phyloP scores from a whole-genome alignment of 2,329 filamentous ascomycete genomes.

The Diplodia sapinea region DNA sequence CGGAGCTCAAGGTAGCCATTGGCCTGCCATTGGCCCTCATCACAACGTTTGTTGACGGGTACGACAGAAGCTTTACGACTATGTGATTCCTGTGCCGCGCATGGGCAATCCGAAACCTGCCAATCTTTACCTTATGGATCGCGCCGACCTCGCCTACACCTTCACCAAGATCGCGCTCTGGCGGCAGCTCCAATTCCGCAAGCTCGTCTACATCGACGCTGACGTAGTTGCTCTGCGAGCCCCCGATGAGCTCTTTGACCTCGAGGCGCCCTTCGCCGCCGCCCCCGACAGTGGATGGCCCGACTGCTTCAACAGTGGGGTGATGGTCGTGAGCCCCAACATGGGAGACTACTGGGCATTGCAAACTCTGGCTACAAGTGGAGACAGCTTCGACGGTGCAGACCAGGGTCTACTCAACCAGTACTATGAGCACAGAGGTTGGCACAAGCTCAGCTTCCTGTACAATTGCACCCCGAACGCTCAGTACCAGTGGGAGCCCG shows the following conservation, averaged over 20 bases:
- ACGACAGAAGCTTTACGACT: constrained; percentile 77
- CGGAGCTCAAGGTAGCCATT: constrained; percentile 71
- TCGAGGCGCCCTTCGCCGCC: constrained; percentile 67
- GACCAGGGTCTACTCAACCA: constrained; percentile 96
- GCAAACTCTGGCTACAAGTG: constrained; percentile 79
- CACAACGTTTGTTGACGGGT: constrained; percentile 31
- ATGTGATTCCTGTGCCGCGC: constrained; percentile 81
- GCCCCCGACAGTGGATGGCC: constrained; percentile 98
- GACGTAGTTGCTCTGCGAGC: constrained; percentile 90
- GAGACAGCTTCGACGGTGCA: constrained; percentile 94
- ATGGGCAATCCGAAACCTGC: constrained; percentile 77
- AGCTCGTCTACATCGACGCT: constrained; percentile 92
- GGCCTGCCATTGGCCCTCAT: constrained; percentile 16
- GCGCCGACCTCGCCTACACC: constrained; percentile 84
- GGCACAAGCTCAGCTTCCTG: constrained; percentile 87
- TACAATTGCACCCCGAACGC: constrained; percentile 98
- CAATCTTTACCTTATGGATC: constrained; percentile 91
- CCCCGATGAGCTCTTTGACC: constrained; percentile 87
- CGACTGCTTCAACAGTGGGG: constrained; percentile 96
- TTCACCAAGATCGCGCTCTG: constrained; percentile 98
- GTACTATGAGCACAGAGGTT: constrained; percentile 78
- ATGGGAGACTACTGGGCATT: constrained; percentile 87
- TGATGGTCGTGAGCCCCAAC: constrained; percentile 89
- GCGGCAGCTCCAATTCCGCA: constrained; percentile 87
- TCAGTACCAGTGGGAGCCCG: constrained; percentile 96